Percentiles rank a stretch among this genome's conserved stretches.
These are phyloP conservation scores for Scheffersomyces cryptocercus DNA, from an alignment of 1,139 yeast genomes.

Conservation along the genomic window DNA sequence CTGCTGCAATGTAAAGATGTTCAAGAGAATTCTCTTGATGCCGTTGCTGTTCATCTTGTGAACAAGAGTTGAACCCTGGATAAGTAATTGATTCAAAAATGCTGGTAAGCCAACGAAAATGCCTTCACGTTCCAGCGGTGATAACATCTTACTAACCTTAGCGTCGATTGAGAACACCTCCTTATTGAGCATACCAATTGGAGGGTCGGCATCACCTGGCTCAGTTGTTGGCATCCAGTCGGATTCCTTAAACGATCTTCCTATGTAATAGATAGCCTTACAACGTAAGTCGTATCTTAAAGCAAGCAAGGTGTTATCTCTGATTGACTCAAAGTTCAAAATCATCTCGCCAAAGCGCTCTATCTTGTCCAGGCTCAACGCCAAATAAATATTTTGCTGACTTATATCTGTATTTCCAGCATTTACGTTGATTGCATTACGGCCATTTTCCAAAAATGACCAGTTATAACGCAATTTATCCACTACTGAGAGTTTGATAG, in stretches of 20 bases:
- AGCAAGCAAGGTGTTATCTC: constrained; percentile 52
- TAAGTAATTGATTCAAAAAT: constrained; percentile 57
- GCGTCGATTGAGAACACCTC: constrained; percentile 56
- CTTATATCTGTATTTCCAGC: constrained; percentile 19
- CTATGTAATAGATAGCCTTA: constrained; percentile 61
- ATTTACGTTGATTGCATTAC: constrained; percentile 24
- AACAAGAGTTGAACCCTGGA: constrained; percentile 61
- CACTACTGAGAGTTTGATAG: constrained; percentile 27
- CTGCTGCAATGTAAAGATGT: constrained; percentile 75
- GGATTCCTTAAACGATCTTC: constrained; percentile 42
- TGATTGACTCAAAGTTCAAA: constrained; percentile 44
- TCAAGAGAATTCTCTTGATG: constrained; percentile 62
- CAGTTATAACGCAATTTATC: constrained; percentile 56
- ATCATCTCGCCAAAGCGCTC: constrained; percentile 51
- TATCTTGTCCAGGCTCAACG: constrained; percentile 39
- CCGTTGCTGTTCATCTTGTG: constrained; percentile 64
- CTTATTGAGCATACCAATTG: constrained; percentile 59
- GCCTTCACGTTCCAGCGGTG: constrained; percentile 28
- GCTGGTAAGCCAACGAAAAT: constrained; percentile 55
- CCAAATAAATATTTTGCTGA: constrained; percentile 32
- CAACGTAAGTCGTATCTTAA: constrained; percentile 68
- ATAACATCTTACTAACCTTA: constrained; percentile 29
- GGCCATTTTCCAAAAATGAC: constrained; percentile 55
- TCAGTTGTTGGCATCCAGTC: constrained; percentile 51
- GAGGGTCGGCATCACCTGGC: constrained; percentile 66